These are phyloP conservation scores for Typha latifolia DNA, from an alignment of 176 grass and related monocot genomes.

Conservation along the genomic window DNA sequence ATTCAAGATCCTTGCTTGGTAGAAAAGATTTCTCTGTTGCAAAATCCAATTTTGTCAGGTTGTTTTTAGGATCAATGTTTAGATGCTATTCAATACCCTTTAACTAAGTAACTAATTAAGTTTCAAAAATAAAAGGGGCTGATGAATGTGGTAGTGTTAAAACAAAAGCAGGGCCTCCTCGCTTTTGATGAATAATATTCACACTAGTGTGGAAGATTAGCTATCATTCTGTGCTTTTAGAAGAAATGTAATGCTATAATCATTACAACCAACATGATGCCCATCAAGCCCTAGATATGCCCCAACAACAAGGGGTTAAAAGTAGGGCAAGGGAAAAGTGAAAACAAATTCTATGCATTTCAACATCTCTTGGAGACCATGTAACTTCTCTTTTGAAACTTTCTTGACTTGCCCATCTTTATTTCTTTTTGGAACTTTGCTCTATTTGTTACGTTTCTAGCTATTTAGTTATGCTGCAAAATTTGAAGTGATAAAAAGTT, in stretches of 20 bases:
- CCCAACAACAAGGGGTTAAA: neutral
- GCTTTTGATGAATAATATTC: too few relatives aligned
- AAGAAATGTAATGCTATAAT: neutral
- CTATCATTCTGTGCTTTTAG: neutral
- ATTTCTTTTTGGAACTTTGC: neutral
- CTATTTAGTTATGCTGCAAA: neutral
- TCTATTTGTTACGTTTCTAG: neutral
- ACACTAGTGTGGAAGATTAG: too few relatives aligned
- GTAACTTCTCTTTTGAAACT: neutral
- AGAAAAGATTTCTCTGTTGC: constrained; percentile 91
- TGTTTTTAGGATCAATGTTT: too few relatives aligned
- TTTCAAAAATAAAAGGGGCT: too few relatives aligned
- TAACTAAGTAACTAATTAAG: too few relatives aligned
- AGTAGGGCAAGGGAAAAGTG: neutral
- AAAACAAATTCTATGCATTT: neutral
- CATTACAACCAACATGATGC: neutral
- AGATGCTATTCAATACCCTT: too few relatives aligned
- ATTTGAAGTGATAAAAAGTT: neutral
- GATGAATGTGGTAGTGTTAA: too few relatives aligned
- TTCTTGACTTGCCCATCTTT: neutral
- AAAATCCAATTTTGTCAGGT: neutral
- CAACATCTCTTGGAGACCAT: neutral
- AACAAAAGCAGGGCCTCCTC: too few relatives aligned
- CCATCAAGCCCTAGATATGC: constrained; percentile 6
- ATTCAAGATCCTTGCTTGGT: constrained; percentile 97